Evolutionary conservation across 139 green algal species (phyloP), one percentile per base, ranked within the genome.

Genomic region (Chlorella vulgaris): DNA sequence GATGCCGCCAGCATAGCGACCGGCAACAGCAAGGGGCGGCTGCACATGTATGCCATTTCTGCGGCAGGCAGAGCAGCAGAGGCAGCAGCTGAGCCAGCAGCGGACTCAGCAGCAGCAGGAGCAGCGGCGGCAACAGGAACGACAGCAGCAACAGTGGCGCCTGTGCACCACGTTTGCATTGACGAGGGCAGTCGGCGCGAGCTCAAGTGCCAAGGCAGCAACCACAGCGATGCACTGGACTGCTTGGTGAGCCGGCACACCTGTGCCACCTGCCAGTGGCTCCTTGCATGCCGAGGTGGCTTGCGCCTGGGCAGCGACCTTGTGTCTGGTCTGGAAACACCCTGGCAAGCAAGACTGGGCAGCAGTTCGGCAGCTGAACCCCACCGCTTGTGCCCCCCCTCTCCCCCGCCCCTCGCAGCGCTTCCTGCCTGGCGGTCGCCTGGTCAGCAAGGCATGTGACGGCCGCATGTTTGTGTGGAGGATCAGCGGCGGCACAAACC

Each of bases 361-460:
- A n/a, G n/a, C n/a, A n/a, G n/a, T n/a, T n/a, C n/a, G n/a, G n/a
- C n/a, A n/a, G n/a, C n/a, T n/a, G n/a, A n/a, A n/a, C n/a, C n/a
- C n/a, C n/a, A n/a, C n/a, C n/a, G n/a, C n/a, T n/a, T 35, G 40
- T 21, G 31, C 55, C 36, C 4, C 2, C 10, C 19, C 38, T 51
- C 8, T 51, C n/a, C 3, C 7, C 38, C 55, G 4, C 58, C 7
- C 7, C 7, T 58, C 77, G 69, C 88, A 91, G 88, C 62, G 53
- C 22, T 90, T 85, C 67, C 71, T 92, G 2, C 47, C 51, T 2
- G 69, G 39, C 22, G 43, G 55, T 13, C 78, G 79, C 7, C 66
- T 94, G 29, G 87, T 73, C 10, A 83, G 60, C 80, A 93, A 92
- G 76, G 88, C 89, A 10, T n/a, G n/a, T 2, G 89, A 93, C 43